A percentile compares a stretch with the other conserved stretches of the same genome.
Conservation (phyloP, 2,329 filamentous ascomycete genomes). For the Pyricularia grisea region DNA sequence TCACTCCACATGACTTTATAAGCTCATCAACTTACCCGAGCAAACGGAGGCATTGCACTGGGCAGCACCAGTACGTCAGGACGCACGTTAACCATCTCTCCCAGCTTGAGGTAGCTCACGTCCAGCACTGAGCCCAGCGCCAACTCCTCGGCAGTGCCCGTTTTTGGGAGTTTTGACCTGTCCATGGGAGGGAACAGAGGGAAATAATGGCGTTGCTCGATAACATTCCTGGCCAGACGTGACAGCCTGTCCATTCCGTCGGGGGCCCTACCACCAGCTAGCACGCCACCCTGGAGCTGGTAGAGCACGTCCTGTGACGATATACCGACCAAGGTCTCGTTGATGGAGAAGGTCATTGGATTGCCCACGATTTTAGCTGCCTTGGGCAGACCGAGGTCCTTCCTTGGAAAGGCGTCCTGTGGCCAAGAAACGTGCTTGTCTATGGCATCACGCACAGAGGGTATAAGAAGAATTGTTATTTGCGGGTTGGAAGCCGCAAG, state of each 20-base stretch:
- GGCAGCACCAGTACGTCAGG: slow-evolving; percentile 81
- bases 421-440: slow-evolving; percentile 84
- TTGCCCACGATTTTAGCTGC: slow-evolving; percentile 74
- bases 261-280: slow-evolving; percentile 43
- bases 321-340: slow-evolving; percentile 76
- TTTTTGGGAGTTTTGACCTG: slow-evolving; percentile 56
- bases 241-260: slow-evolving; percentile 49
- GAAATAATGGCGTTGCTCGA: slow-evolving; percentile 87
- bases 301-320: slow-evolving; percentile 77
- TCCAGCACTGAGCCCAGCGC: slow-evolving; percentile 74
- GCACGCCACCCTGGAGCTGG: slow-evolving; percentile 69
- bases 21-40: slow-evolving; percentile 54
- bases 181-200: slow-evolving; percentile 78
- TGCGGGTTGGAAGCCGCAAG: slow-evolving; percentile 62
- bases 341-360: slow-evolving; percentile 80
- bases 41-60: slow-evolving; percentile 75
- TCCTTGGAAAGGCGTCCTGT: slow-evolving; percentile 50
- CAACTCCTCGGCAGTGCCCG: slow-evolving; percentile 47
- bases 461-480: slow-evolving; percentile 73
- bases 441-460: slow-evolving; percentile 74
- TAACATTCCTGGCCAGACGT: slow-evolving; percentile 64
- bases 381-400: slow-evolving; percentile 71
- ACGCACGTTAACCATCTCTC: slow-evolving; percentile 78
- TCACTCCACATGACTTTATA: background rate
- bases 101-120: slow-evolving; percentile 73